Base-by-base conservation (phyloP, 2,329 filamentous ascomycete species). In the Pseudocercospora musae region DNA sequence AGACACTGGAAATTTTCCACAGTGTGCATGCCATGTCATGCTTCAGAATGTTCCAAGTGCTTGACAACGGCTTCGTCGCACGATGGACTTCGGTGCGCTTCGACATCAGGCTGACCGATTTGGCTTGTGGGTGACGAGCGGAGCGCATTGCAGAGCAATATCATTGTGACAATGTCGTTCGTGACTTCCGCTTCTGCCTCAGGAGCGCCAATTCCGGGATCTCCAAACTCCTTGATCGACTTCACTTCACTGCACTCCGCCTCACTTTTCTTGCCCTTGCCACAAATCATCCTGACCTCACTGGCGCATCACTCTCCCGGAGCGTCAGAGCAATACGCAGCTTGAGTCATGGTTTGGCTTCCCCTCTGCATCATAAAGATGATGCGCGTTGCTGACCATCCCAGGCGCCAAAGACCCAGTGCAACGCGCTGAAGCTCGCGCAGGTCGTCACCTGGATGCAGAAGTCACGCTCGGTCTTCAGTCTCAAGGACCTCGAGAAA, bases 401-500 rank as follows among this genome's bases (percentile, higher is more conserved):
- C 18, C 48, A 48, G 79, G 76, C 80, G 44, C 85, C 85, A 27
- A 87, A 87, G 74, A 78, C 78, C 29, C 78, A 83, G 53, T 80
- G 85, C 63, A 84, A 85, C 61, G 78, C 80, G 11, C 81, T 82
- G 42, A 89, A 88, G 74, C 80, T 85, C 68, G 77, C 80, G 27
- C 79, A 83, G 40, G 85, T 88, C 65, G 78, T 87, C 63, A 75
- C 80, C 15, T 86, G 85, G 78, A 81, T 89, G 65, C 84, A 83
- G 69, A 80, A 81, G 62, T 84, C 85, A 3, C 80, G 83, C 61
- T 84, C 83, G 40, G 87, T 86, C 18, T 85, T 88, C 75, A 86
- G 81, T 57, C 79, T 89, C 75, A 89, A 88, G 71, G 87, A 89
- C 62, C 82, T 90, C 9, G 87, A 89, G 74, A 89, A 89, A 73